Evolutionary conservation across 768 basidiomycete genomes (phyloP).

Genomic region (Tulasnella sp.): DNA sequence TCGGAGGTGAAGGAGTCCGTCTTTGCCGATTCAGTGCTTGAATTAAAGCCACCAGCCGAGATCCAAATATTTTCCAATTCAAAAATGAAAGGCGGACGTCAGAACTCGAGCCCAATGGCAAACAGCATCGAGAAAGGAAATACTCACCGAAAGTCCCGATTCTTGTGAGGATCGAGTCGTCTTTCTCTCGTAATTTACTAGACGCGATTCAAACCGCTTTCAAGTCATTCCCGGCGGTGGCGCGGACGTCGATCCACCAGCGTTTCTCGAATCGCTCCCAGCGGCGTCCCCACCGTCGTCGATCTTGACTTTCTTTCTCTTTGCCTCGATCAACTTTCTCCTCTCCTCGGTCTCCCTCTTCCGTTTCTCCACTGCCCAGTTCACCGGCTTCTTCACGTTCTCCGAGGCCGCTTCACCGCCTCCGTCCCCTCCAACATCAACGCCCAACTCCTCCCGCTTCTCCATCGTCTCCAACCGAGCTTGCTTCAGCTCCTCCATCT

Average conservation of each 20-base stretch:
- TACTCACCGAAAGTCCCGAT: too few relatives aligned
- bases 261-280: neutral
- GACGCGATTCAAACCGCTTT: neutral
- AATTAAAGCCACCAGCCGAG: too few relatives aligned
- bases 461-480: slow-evolving; percentile 20
- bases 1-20: too few relatives aligned
- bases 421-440: neutral
- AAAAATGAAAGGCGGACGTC: too few relatives aligned
- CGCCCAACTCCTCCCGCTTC: slow-evolving; percentile 7
- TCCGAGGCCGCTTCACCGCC: neutral
- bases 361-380: slow-evolving; percentile 9
- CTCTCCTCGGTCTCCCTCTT: slow-evolving; percentile 17
- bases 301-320: slow-evolving; percentile 3
- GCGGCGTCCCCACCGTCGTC: too few relatives aligned
- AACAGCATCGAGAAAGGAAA: too few relatives aligned
- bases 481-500: slow-evolving; percentile 72
- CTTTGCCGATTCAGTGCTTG: too few relatives aligned
- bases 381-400: slow-evolving; percentile 1
- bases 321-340: slow-evolving; percentile 13
- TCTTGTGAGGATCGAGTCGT: too few relatives aligned
- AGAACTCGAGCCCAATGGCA: too few relatives aligned
- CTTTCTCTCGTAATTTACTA: neutral
- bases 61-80: too few relatives aligned
- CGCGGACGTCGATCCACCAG: neutral
- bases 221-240: neutral